Evolutionary conservation across 805 yeast species (phyloP), one percentile per base, ranked within the genome.

Genomic region (Barnettozyma siamensis): DNA sequence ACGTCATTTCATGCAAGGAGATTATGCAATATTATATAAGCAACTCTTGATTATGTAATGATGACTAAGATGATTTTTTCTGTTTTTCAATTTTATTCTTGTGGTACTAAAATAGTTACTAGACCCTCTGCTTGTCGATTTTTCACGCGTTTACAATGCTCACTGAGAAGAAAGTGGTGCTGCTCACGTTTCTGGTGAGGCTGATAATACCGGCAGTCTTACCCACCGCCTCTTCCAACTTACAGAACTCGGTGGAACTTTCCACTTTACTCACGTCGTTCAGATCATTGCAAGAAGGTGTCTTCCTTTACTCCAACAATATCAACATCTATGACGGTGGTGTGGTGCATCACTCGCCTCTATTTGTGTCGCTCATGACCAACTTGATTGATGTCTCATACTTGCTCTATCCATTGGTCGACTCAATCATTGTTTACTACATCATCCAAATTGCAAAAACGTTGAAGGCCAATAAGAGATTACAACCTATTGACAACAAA

Each of bases 341-440:
- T 19, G 78, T 88, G 15, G 82, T 83, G 28, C 91, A 88, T 60
- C 95, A 88, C 51, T 79, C 95, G 3, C 96, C 96, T 4, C 57
- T 88, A 16, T 54, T 91, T 18, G 70, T 87, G 28, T 63, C 69
- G 3, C 44, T 77, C 2, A 69, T 82, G 55, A 65, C 71, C 10
- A 36, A 38, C 12, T 34, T 50, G 20, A 23, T 35, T 9, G 45
- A 41, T 7, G 29, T 48, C 1, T 37, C 42, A 37, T 64, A 69
- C 40, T 44, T 75, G 10, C 27, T 84, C 3, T 89, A 70, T 59
- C 73, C 89, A 0, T 35, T 66, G 1, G 52, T 75, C 3, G 97
- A 91, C 59, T 63, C 76, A 5, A 55, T 73, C 3, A 73, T 79
- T 21, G 82, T 86, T 4, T 62, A 63, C 43, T 64, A 73, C 37